phyloP scores from a whole-genome alignment of 2,329 filamentous ascomycete species.

The Fusarium sp. region DNA sequence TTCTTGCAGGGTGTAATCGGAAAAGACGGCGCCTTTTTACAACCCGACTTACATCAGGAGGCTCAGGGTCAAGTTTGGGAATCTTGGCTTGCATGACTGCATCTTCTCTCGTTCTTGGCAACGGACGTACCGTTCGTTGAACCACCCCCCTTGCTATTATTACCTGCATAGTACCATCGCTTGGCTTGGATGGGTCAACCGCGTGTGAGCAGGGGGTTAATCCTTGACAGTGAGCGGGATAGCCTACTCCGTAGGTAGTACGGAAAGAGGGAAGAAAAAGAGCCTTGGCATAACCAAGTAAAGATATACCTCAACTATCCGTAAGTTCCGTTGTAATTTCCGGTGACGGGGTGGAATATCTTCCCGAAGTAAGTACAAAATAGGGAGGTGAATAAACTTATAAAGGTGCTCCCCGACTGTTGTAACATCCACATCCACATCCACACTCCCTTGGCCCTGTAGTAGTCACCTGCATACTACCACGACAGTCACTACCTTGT shows the following conservation, averaged over 20 bases:
- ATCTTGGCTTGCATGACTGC: background rate
- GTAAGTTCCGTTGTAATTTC: background rate
- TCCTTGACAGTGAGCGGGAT: background rate
- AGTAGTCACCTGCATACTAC: background rate
- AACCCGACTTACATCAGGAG: background rate
- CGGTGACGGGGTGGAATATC: background rate
- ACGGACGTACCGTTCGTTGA: background rate
- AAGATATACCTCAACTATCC: background rate
- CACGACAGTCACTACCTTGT: background rate
- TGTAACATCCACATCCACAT: background rate
- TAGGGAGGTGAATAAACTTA: background rate
- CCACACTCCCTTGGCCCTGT: background rate
- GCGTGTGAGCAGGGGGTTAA: background rate
- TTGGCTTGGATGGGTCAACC: background rate
- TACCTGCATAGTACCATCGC: background rate
- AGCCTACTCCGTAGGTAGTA: background rate
- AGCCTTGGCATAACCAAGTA: background rate
- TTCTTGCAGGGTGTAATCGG: background rate
- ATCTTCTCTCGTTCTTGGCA: background rate
- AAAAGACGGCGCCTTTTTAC: background rate
- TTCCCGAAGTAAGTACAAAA: background rate
- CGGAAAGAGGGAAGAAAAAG: background rate
- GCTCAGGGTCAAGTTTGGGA: background rate
- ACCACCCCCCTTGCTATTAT: background rate
- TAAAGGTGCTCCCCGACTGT: background rate